These are phyloP conservation scores for Solanum lycopersicoides DNA, from an alignment of 257 asterid species.

Conservation along the genomic window DNA sequence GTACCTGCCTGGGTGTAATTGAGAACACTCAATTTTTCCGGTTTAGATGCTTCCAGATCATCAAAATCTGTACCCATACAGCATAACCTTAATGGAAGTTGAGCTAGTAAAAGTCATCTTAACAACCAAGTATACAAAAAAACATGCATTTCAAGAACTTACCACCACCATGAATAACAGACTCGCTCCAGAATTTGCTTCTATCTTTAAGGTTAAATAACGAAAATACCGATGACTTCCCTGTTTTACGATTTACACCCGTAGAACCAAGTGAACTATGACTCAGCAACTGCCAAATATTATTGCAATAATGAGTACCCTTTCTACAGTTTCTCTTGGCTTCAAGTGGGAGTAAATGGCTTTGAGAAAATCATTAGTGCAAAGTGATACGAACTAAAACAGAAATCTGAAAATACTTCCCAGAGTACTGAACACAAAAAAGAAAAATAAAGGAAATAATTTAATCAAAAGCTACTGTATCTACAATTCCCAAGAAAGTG, in stretches of 20 bases:
- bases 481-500: background rate
- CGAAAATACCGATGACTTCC: slow-evolving; percentile 72
- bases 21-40: slow-evolving; percentile 37
- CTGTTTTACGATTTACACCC: slow-evolving; percentile 37
- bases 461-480: background rate
- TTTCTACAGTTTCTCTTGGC: background rate
- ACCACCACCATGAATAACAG: slow-evolving; percentile 94
- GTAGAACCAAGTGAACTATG: slow-evolving; percentile 52
- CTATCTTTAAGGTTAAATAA: slow-evolving; percentile 86
- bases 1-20: slow-evolving; percentile 99
- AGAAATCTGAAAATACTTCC: background rate
- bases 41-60: slow-evolving; percentile 71
- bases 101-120: background rate
- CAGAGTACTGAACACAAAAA: background rate
- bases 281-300: slow-evolving; percentile 39
- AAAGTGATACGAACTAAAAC: background rate
- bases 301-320: background rate
- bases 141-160: background rate
- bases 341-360: background rate
- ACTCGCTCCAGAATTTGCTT: slow-evolving; percentile 94
- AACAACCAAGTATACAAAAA: background rate
- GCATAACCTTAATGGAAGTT: background rate
- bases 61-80: slow-evolving; percentile 39
- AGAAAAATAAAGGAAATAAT: background rate
- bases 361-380: background rate